Base-by-base conservation (phyloP, 163 green algal species). In the Prototheca cutis region DNA sequence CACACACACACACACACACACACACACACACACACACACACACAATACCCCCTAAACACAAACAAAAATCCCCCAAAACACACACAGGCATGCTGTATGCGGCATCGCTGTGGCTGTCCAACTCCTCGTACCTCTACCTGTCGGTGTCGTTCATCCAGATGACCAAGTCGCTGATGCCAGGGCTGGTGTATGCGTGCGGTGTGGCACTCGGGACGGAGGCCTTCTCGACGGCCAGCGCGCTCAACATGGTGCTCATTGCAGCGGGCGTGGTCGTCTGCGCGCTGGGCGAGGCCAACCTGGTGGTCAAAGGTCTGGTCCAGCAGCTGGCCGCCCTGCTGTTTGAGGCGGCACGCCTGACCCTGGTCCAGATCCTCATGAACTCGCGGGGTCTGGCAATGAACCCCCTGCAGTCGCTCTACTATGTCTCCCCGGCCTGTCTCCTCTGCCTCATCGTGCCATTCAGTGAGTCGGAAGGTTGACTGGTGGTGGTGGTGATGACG, bases 181-280 rank as follows among this genome's bases (percentile, higher is more conserved):
- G 83, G 3, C 69, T 80, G 3, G 86, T 94, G 24, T 94, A 88
- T 55, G 31, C 56, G 3, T 67, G 58, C 7, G 75, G 75, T 49
- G 61, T 76, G 27, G 54, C 39, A 7, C 52, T 83, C 18, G 70
- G 71, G 24, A 82, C 69, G 3, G 80, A 85, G 58, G 61, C 59
- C 39, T 55, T 8, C 15, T 24, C 24, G 25, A 19, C 32, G 48
- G 55, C 48, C 21, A 56, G 48, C 3, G 55, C 55, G 18, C 40
- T 47, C 53, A 96, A 95, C 74, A 96, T 97, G 89, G 13, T 78
- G 6, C 71, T 95, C 13, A 94, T 97, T 42, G 83, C 89, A 0
- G 77, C 90, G 36, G 90, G 90, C 23, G 90, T 97, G 52, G 57
- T 86, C 23, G 74, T 97, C 6, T 90, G 82, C 66, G 82, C 84